These are phyloP conservation scores for Penicillium roqueforti DNA, from an alignment of 495 filamentous ascomycete genomes.

Conservation along the genomic window DNA sequence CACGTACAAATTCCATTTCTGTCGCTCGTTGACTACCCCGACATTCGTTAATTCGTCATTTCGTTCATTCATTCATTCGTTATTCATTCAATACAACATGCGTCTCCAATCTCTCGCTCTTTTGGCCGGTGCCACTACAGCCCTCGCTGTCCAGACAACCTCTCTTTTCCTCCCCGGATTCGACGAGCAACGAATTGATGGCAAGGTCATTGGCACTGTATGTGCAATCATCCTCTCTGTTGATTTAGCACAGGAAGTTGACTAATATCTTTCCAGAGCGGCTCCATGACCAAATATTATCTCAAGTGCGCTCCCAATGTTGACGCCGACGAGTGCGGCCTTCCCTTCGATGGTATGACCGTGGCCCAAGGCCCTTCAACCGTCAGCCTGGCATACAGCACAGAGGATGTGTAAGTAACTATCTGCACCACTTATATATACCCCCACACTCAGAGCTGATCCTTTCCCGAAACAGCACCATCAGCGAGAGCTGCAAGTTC, in stretches of 20 bases:
- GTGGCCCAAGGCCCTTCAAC: conserved; percentile 2
- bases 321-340: conserved; percentile 4
- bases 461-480: neutral
- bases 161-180: conserved; percentile 17
- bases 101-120: conserved; percentile 14
- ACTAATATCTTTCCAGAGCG: conserved; percentile 4
- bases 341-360: conserved; percentile 1
- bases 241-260: neutral
- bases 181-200: conserved; percentile 6
- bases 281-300: conserved; percentile 13
- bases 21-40: neutral
- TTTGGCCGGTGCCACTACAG: conserved; percentile 10
- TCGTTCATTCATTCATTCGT: too few species aligned
- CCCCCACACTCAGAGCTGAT: neutral
- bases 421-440: neutral
- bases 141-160: conserved; percentile 11
- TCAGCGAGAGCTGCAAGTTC: conserved; percentile 3
- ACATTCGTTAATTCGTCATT: conserved; percentile 4
- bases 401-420: neutral
- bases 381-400: neutral
- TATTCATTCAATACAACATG: conserved; percentile 6
- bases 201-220: conserved; percentile 15
- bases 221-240: neutral
- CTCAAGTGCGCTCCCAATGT: conserved; percentile 2
- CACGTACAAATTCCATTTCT: neutral